A percentile compares a stretch with the other conserved stretches of the same genome.
These are phyloP conservation scores for Kodamaea sp. DNA, from an alignment of 1,139 yeast species.

Conservation along the genomic window DNA sequence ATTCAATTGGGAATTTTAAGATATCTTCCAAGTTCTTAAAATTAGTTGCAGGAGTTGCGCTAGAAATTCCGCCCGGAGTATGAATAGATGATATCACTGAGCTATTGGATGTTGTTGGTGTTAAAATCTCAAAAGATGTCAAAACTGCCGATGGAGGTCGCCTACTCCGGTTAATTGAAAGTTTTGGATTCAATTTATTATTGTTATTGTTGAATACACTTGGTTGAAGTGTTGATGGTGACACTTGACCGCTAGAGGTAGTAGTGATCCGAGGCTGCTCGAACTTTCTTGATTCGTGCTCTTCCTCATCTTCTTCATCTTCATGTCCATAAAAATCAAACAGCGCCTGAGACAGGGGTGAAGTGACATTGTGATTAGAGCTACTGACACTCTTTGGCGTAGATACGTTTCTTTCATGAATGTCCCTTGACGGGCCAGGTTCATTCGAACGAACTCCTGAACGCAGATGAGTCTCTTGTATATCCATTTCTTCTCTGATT, in stretches of 20 bases:
- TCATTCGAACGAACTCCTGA: no score
- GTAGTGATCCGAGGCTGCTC: neutral
- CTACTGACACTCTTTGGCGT: no score
- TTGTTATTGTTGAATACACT: neutral
- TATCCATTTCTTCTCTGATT: no score
- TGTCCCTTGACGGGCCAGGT: no score
- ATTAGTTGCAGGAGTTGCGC: slow-evolving; percentile 1
- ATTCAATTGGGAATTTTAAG: slow-evolving; percentile 66
- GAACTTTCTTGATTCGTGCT: neutral
- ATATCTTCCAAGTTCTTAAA: slow-evolving; percentile 28
- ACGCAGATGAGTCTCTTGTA: no score
- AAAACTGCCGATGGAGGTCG: slow-evolving; percentile 8
- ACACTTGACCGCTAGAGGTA: neutral
- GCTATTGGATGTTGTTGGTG: slow-evolving; percentile 12
- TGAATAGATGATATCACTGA: slow-evolving; percentile 3
- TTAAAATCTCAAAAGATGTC: slow-evolving; percentile 9
- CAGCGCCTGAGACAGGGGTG: slow-evolving; percentile 4
- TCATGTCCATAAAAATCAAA: slow-evolving; percentile 15
- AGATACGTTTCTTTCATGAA: no score
- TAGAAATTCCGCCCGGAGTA: slow-evolving; percentile 1
- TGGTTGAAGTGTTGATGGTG: neutral
- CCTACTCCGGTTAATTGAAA: slow-evolving; percentile 1
- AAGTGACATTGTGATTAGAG: no score
- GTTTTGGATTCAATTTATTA: neutral
- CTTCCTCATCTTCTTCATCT: slow-evolving; percentile 5